Conservation (phyloP, 805 yeast species). For the Diddensiella transvaalensis region DNA sequence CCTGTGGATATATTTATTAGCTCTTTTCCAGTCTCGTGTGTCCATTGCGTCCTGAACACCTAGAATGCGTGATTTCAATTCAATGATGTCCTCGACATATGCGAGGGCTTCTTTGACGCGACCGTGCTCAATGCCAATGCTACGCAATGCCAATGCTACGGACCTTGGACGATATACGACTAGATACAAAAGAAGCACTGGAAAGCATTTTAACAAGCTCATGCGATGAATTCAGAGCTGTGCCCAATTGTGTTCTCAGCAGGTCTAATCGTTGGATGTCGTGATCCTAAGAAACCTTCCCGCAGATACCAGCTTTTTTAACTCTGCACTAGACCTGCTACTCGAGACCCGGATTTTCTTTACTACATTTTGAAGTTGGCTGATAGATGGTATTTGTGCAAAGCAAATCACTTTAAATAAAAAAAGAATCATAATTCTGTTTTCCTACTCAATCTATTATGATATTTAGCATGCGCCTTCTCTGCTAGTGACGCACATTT, state of each 20-base stretch:
- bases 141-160: conserved; percentile 65
- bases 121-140: conserved; percentile 61
- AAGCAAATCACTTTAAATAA: no score
- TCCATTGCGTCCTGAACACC: conserved; percentile 68
- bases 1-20: conserved; percentile 62
- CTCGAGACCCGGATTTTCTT: conserved; percentile 9
- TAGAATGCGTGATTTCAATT: conserved; percentile 61
- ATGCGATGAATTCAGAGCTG: conserved; percentile 44
- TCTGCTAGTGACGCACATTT: not conserved
- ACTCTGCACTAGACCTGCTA: conserved; percentile 1
- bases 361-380: no score
- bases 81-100: conserved; percentile 63
- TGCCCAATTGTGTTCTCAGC: conserved; percentile 28
- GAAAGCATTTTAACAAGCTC: conserved; percentile 51
- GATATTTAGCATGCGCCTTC: not conserved
- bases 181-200: conserved; percentile 62
- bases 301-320: conserved; percentile 11
- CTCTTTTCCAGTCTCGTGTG: conserved; percentile 66
- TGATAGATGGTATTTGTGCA: no score
- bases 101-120: conserved; percentile 60
- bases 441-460: no score
- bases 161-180: conserved; percentile 64
- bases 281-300: conserved; percentile 18
- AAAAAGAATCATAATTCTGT: no score
- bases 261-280: conserved; percentile 28